Evolutionary conservation across 164 flowering plant genomes (phyloP).

Genomic region (Liriodendron chinense): DNA sequence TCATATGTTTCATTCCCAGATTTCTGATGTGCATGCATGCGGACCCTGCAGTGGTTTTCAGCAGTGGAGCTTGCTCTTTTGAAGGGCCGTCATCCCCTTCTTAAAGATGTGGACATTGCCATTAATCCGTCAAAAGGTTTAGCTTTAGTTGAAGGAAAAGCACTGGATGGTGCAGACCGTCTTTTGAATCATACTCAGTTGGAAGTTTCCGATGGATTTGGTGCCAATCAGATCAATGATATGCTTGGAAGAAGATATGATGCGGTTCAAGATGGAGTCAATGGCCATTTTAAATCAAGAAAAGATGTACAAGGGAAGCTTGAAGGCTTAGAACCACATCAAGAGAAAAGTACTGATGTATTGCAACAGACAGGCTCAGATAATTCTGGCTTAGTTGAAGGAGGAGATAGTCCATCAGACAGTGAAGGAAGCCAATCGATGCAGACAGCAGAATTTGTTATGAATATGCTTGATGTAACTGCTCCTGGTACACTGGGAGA

Average conservation of each 20-base stretch:
- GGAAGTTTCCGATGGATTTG: constrained; percentile 27
- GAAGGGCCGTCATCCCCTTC: constrained; percentile 96
- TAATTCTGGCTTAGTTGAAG: constrained; percentile 34
- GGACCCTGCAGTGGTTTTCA: constrained; percentile 72
- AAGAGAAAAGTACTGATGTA: constrained; percentile 20
- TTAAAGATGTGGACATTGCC: constrained; percentile 73
- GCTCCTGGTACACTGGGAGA: constrained; percentile 75
- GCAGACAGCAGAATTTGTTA: constrained; percentile 70
- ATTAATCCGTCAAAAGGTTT: constrained; percentile 69
- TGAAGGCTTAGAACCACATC: constrained; percentile 16
- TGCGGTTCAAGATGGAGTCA: constrained; percentile 14
- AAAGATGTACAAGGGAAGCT: constrained; percentile 14
- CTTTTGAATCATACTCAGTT: constrained; percentile 25
- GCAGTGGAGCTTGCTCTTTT: constrained; percentile 95
- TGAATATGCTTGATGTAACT: constrained; percentile 89
- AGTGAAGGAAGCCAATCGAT: constrained; percentile 61
- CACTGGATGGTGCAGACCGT: constrained; percentile 24
- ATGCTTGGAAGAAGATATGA: constrained; percentile 25
- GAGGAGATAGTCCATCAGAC: constrained; percentile 29
- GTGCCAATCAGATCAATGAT: constrained; percentile 19
- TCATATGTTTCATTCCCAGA: constrained; percentile 4
- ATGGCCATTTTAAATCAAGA: constrained; percentile 12
- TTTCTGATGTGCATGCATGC: constrained; percentile 19
- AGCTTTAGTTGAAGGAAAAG: constrained; percentile 38
- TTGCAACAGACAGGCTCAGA: constrained; percentile 25